These are phyloP conservation scores for Talaromyces adpressus DNA, from an alignment of 495 filamentous ascomycete genomes.

Conservation along the genomic window DNA sequence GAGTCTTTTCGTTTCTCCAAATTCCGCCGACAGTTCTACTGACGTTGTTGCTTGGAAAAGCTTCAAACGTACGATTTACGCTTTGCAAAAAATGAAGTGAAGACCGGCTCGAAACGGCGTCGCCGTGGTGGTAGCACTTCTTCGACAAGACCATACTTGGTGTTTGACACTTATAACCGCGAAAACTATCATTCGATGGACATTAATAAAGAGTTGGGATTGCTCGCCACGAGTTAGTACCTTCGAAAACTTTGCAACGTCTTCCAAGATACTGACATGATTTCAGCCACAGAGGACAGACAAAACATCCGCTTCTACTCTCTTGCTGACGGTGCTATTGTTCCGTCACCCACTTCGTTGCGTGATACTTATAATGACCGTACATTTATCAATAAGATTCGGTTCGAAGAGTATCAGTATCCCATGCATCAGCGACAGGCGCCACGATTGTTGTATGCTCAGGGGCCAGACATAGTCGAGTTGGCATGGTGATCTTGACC, in stretches of 20 bases:
- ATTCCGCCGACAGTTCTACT: neutral
- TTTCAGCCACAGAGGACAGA: constrained; percentile 23
- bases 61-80: constrained; percentile 43
- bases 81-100: constrained; percentile 24
- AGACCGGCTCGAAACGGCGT: constrained; percentile 20
- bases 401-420: constrained; percentile 27
- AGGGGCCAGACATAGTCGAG: constrained; percentile 27
- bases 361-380: constrained; percentile 6
- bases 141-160: constrained; percentile 30
- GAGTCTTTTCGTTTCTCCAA: constrained; percentile 6
- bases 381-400: constrained; percentile 21
- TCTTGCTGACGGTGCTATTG: constrained; percentile 25
- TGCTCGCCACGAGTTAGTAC: constrained; percentile 32
- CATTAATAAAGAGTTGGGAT: constrained; percentile 27
- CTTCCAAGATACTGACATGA: neutral
- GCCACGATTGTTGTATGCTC: constrained; percentile 29
- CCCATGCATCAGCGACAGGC: constrained; percentile 23
- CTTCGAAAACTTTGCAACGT: neutral
- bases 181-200: constrained; percentile 27
- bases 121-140: constrained; percentile 16
- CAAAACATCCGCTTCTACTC: constrained; percentile 33
- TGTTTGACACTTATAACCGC: constrained; percentile 24
- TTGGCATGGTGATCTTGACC: constrained; percentile 30
- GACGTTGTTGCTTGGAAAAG: constrained; percentile 12
- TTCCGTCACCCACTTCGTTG: constrained; percentile 22